Base-by-base conservation (phyloP, 371 early-diverging fungal species). In the Smittium mucronatum region DNA sequence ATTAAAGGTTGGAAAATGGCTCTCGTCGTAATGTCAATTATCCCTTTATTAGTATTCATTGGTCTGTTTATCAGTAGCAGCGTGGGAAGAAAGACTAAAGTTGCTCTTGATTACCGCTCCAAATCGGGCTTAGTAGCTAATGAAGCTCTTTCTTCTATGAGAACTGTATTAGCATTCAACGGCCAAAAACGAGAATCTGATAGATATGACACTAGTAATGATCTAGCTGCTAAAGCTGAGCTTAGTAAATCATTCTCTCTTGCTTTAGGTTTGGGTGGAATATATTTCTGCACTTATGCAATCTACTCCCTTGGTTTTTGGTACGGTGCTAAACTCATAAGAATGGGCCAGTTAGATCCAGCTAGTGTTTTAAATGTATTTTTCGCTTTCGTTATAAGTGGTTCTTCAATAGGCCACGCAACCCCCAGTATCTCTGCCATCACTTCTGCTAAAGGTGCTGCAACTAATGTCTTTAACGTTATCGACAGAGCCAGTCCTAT, bases 161-260 rank as follows among this genome's bases (percentile, higher is more conserved):
- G 94, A 63, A 96, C 96, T 16, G 91, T 94, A 34, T 86, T 84
- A 58, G 84, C 94, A 2, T 95, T 94, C 79, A 86, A 87, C 69
- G 86, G 86, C 26, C 89, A 93, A 78, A 75, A 82, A 29, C 85
- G 89, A 28, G 86, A 90, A 70, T 73, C 83, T 21, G 71, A 74
- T 2, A 77, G 85, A 32, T 97, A 92, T 80, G 75, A 77, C 31
- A 61, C 34, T 0, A 76, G 84, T 71, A 75, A 89, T 1, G 76
- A 72, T 26, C 76, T 80, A 35, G 91, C 90, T 2, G 80, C 77
- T 58, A 71, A 74, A 11, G 75, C 81, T 21, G 89, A 87, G 35
- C 72, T 83, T 47, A 78, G 75, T 36, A 81, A 83, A 58, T 87
- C 89, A 1, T 81, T 81, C 70, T 72, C 80, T n/a, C 73, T 83